phyloP scores from a whole-genome alignment of 1,284 basidiomycete species.

The Marasmius sp. region DNA sequence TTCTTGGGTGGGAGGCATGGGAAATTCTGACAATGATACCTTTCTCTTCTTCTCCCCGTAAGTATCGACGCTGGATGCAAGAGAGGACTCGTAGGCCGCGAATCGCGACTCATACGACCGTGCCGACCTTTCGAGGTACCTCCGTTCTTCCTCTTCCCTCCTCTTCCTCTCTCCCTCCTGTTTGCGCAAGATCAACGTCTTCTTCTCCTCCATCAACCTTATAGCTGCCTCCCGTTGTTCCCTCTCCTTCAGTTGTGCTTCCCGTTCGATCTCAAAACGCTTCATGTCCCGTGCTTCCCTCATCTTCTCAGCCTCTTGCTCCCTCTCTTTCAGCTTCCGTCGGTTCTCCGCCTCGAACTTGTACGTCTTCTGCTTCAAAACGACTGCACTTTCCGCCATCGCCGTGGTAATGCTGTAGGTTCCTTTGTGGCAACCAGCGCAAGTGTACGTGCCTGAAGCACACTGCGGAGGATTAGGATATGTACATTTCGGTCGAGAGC shows the following conservation, averaged over 20 bases:
- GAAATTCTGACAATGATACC: neutral
- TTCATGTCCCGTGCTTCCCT: neutral
- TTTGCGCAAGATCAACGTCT: neutral
- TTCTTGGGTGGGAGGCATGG: neutral
- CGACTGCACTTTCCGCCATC: neutral
- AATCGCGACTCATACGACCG: neutral
- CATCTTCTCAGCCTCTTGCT: neutral
- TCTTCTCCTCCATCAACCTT: neutral
- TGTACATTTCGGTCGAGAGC: neutral
- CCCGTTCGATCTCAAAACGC: neutral
- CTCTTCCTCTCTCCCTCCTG: neutral
- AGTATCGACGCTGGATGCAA: neutral
- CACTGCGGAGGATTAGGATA: neutral
- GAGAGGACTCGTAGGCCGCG: neutral
- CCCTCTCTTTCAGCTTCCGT: neutral
- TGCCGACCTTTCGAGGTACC: neutral
- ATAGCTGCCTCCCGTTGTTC: neutral
- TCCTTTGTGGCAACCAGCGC: neutral
- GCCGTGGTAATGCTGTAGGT: neutral
- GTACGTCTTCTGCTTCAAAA: neutral
- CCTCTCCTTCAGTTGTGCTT: neutral
- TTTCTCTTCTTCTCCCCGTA: neutral
- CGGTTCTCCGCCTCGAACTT: neutral
- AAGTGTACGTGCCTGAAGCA: neutral
- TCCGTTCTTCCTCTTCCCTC: neutral